Conservation (phyloP, 1,284 basidiomycete genomes). For the Macrocystidia cucumis region DNA sequence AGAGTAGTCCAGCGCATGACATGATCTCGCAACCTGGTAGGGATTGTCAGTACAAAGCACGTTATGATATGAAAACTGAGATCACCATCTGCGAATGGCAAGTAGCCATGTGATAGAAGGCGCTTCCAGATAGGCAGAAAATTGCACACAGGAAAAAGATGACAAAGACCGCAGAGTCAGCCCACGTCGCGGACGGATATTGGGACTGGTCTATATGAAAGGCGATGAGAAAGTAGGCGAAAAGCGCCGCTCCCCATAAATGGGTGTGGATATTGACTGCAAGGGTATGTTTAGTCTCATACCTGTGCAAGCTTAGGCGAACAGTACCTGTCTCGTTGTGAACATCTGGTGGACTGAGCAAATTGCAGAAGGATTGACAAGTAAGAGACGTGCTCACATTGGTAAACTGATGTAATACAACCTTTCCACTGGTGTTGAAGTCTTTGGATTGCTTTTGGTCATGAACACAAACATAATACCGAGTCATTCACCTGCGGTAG, state of each 20-base stretch:
- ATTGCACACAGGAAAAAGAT: conserved; percentile 71
- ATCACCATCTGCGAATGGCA: conserved; percentile 67
- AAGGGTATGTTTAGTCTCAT: conserved; percentile 3
- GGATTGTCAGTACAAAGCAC: conserved; percentile 5
- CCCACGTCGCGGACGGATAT: conserved; percentile 46
- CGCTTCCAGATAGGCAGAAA: conserved; percentile 69
- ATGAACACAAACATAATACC: conserved; percentile 3
- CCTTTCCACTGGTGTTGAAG: conserved; percentile 56
- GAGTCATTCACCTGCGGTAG: conserved; percentile 52
- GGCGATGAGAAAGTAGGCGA: conserved; percentile 55
- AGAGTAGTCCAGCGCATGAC: conserved; percentile 64
- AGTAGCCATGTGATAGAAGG: conserved; percentile 70
- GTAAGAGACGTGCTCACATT: conserved; percentile 46
- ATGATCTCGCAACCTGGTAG: conserved; percentile 37
- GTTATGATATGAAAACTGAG: conserved; percentile 17
- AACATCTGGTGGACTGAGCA: conserved; percentile 42
- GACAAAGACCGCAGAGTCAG: conserved; percentile 58
- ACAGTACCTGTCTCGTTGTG: conserved; percentile 76
- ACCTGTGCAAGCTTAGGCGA: conserved; percentile 7
- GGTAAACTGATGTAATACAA: conserved; percentile 62
- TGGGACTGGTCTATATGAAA: conserved; percentile 38
- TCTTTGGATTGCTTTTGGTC: conserved; percentile 25
- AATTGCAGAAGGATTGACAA: conserved; percentile 9
- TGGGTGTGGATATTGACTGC: conserved; percentile 90
- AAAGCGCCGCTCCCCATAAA: conserved; percentile 68